phyloP scores from a whole-genome alignment of 495 filamentous ascomycete species.

The Neurospora tetraspora region DNA sequence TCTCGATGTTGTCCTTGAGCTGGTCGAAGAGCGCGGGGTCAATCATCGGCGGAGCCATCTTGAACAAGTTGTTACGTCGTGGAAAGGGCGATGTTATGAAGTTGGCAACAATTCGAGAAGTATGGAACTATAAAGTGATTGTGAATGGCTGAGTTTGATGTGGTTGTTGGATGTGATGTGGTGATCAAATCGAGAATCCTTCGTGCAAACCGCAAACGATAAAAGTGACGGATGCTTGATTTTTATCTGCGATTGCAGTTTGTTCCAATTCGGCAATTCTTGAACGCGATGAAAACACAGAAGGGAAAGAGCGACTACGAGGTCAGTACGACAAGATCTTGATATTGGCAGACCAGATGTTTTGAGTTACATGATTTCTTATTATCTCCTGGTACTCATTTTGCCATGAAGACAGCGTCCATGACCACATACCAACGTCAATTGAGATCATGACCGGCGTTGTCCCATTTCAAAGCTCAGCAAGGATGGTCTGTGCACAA shows the following conservation, averaged over 20 bases:
- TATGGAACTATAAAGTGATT: not conserved
- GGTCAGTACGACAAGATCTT: not conserved
- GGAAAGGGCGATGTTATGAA: not conserved
- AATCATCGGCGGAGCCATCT: conserved; percentile 42
- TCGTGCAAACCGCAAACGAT: not conserved
- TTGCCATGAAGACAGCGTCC: not conserved
- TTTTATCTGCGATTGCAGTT: not conserved
- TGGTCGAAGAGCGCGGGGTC: conserved; percentile 77
- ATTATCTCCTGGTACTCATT: not conserved
- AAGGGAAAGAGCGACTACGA: not conserved
- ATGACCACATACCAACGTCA: not conserved
- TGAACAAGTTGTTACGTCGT: not conserved
- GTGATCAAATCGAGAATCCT: not conserved
- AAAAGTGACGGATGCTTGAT: not conserved
- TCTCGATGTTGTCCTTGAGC: conserved; percentile 82
- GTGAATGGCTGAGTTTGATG: not conserved
- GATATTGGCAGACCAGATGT: not conserved
- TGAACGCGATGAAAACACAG: not conserved
- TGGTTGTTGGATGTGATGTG: not conserved
- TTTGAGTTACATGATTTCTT: not conserved
- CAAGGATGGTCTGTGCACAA: not conserved
- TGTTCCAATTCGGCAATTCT: not conserved
- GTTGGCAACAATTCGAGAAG: not conserved
- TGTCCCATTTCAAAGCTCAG: not conserved
- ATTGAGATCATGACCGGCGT: not conserved